Evolutionary conservation across 441 rosid genomes (phyloP).

Genomic region (Syzygium syzygioides): DNA sequence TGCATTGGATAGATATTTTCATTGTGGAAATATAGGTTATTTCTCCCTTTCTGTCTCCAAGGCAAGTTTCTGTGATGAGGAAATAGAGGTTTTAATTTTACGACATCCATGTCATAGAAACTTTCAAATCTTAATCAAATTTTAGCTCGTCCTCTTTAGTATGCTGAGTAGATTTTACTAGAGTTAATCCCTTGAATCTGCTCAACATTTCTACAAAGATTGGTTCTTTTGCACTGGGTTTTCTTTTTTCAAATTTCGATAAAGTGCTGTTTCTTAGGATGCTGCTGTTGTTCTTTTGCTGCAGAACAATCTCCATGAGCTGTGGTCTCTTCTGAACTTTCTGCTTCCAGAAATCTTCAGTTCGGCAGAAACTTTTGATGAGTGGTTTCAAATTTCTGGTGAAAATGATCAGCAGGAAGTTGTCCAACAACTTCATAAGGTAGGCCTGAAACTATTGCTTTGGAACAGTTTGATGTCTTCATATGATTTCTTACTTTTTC

Average conservation of each 20-base stretch:
- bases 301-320: slow-evolving; percentile 98
- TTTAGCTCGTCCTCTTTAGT: not conserved
- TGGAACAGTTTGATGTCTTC: not conserved
- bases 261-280: not conserved
- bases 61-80: not conserved
- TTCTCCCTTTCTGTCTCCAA: not conserved
- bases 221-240: not conserved
- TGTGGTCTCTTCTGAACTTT: slow-evolving; percentile 98
- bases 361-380: slow-evolving; percentile 99
- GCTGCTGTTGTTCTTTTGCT: not conserved
- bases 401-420: slow-evolving; percentile 99
- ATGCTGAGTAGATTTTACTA: not conserved
- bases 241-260: not conserved
- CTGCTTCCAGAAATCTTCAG: slow-evolving; percentile 93
- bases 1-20: not conserved
- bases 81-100: not conserved
- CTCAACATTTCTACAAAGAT: not conserved
- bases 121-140: not conserved
- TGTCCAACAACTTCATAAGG: slow-evolving; percentile 98
- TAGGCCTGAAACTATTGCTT: slow-evolving; percentile 12
- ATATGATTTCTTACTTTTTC: not conserved
- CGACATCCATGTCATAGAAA: not conserved
- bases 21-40: not conserved
- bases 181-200: not conserved
- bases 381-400: slow-evolving; percentile 99